Base-by-base conservation (phyloP, 2,329 filamentous ascomycete genomes). In the Periconia macrospinosa region DNA sequence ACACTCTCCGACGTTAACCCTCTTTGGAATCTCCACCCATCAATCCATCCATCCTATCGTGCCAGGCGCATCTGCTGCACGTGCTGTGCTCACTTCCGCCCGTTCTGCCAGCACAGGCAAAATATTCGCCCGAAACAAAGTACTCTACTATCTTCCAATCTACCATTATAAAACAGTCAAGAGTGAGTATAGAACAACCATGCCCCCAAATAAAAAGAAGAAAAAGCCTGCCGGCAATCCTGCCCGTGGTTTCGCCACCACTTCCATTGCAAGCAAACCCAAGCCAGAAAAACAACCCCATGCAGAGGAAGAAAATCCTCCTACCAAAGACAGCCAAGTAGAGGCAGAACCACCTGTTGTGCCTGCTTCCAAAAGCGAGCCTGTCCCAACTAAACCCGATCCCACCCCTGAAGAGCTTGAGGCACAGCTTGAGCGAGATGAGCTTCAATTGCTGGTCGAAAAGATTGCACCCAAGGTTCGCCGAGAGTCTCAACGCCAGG, bases 181-280 rank as follows among this genome's bases (percentile, higher is more conserved):
- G 33, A 37, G 15, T 10, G 5, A 13, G 33, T 6, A n/a, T 13
- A 37, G 3, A 6, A 37, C 3, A 6, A 47, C 23, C 37, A 93
- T 93, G 90, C 88, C 89, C 40, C 70, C 76, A 14, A 79, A 80
- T 57, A 89, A 91, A 76, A 96, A 96, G 78, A 96, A 97, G 79
- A 95, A 91, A 81, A 97, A 97, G 83, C 83, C 89, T 51, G 84
- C 85, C 23, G 85, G 88, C 30, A 97, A 97, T 75, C 91, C 92
- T 55, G 91, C 92, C 40, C 84, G 94, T 73, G 94, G 92, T 17
- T 96, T 97, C 77, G 91, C 93, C 60, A 99, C 94, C 6, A 95
- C 91, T 13, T 97, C 93, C 1, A 83, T 96, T 55, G 91, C 92
- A 42, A 95, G 91, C 20, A 96, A 90, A 70, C 80, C 83, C 44